Percentiles rank a stretch among this genome's conserved stretches.
Conservation (phyloP, 306 rosid genomes). For the Begonia masoniana region DNA sequence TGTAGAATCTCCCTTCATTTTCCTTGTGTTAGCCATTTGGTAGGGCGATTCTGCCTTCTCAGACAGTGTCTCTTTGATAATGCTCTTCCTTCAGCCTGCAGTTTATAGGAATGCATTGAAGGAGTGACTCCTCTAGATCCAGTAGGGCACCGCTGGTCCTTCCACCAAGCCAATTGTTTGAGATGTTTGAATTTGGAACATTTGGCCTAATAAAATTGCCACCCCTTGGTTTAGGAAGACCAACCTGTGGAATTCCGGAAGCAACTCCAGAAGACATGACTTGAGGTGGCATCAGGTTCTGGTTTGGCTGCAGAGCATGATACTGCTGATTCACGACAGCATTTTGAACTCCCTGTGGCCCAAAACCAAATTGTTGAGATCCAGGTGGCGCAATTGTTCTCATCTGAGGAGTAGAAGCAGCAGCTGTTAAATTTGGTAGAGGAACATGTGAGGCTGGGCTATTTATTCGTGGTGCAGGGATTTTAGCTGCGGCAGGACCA, state of each 20-base stretch:
- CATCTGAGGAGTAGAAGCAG: conserved; percentile 41
- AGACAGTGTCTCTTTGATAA: too few relatives aligned
- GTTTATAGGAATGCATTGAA: conserved; percentile 11
- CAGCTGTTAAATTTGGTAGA: conserved; percentile 25
- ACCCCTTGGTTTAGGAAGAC: conserved; percentile 27
- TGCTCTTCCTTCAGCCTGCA: too few relatives aligned
- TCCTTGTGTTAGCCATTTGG: too few relatives aligned
- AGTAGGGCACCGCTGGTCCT: conserved; percentile 32
- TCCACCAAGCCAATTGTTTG: conserved; percentile 60
- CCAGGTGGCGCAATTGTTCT: conserved; percentile 31
- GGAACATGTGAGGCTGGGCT: conserved; percentile 36
- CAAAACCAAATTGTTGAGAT: conserved; percentile 49
- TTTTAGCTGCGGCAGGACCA: conserved; percentile 86
- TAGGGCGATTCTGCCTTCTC: too few relatives aligned
- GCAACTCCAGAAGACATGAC: conserved; percentile 26
- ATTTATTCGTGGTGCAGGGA: conserved; percentile 80
- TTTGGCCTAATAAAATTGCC: too few relatives aligned
- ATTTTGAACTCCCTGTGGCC: conserved; percentile 56
- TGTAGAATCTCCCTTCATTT: neutral
- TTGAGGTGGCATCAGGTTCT: conserved; percentile 50
- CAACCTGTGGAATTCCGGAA: conserved; percentile 43
- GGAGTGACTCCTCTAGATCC: conserved; percentile 52
- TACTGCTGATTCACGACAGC: conserved; percentile 37
- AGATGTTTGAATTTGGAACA: too few relatives aligned
- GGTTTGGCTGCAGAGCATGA: conserved; percentile 45